Evolutionary conservation across 208 protist genomes (phyloP).

Genomic region (Naegleria gruberi): DNA sequence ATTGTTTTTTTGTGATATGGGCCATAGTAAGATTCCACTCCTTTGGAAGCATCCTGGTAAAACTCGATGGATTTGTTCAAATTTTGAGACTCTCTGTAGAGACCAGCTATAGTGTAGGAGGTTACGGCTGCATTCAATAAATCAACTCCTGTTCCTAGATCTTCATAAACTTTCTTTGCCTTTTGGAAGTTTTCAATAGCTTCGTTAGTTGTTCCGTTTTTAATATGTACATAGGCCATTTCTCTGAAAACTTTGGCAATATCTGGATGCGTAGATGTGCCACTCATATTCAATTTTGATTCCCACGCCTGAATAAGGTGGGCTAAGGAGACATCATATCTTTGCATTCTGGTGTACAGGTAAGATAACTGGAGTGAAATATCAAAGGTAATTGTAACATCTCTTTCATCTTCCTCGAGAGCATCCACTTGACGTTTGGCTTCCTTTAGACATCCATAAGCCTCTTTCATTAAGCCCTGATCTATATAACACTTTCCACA

Average conservation of each 20-base stretch:
- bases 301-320: background rate
- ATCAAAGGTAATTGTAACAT: background rate
- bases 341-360: background rate
- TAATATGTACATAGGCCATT: background rate
- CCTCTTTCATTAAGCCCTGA: background rate
- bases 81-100: background rate
- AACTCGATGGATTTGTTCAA: background rate
- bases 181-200: background rate
- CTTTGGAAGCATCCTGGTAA: background rate
- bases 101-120: background rate
- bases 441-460: background rate
- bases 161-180: background rate
- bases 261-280: background rate
- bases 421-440: background rate
- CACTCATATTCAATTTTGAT: background rate
- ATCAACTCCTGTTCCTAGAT: background rate
- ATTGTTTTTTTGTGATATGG: background rate
- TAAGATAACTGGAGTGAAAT: background rate
- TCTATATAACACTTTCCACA: background rate
- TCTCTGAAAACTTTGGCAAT: background rate
- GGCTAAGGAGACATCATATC: background rate
- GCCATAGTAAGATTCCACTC: background rate
- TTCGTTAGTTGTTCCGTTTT: background rate
- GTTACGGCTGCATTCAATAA: background rate
- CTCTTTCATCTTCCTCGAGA: background rate